phyloP scores from a whole-genome alignment of 495 filamentous ascomycete species.

The Penicillium argentinense region DNA sequence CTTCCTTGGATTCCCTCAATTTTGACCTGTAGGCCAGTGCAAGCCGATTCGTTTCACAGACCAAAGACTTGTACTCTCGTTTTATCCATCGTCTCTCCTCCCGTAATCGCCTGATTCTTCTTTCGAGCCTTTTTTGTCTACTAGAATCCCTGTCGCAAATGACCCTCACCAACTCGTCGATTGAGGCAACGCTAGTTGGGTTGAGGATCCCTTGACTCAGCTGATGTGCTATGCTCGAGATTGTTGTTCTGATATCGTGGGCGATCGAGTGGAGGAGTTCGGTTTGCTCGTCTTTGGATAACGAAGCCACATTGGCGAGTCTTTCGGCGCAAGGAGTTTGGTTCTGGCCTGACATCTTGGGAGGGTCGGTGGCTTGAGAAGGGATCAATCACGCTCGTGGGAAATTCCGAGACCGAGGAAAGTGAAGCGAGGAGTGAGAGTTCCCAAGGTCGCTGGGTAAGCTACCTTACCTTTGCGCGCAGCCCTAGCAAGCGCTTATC shows the following conservation, averaged over 20 bases:
- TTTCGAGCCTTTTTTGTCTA: constrained; percentile 11
- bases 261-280: constrained; percentile 29
- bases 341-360: not conserved
- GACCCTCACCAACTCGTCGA: constrained; percentile 23
- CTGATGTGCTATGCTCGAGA: constrained; percentile 24
- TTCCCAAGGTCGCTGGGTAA: too few relatives aligned
- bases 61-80: constrained; percentile 10
- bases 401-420: too few relatives aligned
- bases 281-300: constrained; percentile 16
- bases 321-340: constrained; percentile 8
- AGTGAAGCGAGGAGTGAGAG: too few relatives aligned
- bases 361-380: not conserved
- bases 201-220: constrained; percentile 15
- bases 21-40: constrained; percentile 6
- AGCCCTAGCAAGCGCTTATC: too few relatives aligned
- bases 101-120: constrained; percentile 7
- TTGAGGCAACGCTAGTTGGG: constrained; percentile 11
- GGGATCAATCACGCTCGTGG: too few relatives aligned
- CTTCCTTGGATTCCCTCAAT: constrained; percentile 1
- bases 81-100: constrained; percentile 16
- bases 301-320: constrained; percentile 18
- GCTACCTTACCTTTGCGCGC: too few relatives aligned
- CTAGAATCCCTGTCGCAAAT: constrained; percentile 18
- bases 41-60: constrained; percentile 11
- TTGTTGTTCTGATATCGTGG: constrained; percentile 26